phyloP scores from a whole-genome alignment of 2,329 filamentous ascomycete genomes.

The Dothistroma septosporum region DNA sequence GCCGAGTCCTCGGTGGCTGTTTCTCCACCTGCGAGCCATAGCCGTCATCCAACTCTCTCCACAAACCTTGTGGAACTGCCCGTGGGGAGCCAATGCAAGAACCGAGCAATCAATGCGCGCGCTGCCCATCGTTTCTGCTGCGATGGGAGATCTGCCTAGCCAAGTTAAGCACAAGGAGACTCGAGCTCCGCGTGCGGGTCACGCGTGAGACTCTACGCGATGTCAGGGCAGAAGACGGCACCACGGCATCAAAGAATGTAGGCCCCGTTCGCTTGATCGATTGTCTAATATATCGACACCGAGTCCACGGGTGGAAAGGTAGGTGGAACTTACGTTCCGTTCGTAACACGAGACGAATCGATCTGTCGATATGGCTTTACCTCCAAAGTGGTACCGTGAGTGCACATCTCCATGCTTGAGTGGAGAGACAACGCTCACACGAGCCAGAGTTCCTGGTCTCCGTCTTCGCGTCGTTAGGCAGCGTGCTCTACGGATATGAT shows the following conservation, averaged over 20 bases:
- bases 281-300: background rate
- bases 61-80: background rate
- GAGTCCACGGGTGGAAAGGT: background rate
- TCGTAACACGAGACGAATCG: background rate
- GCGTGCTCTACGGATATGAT: constrained; percentile 56
- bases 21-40: background rate
- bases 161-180: background rate
- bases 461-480: constrained; percentile 57
- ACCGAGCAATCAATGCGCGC: background rate
- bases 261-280: background rate
- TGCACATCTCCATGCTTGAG: background rate
- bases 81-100: background rate
- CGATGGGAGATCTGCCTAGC: background rate
- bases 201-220: constrained; percentile 3
- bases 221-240: constrained; percentile 3
- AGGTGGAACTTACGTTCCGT: background rate
- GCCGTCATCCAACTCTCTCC: background rate
- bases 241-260: constrained; percentile 2
- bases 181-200: background rate
- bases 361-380: constrained; percentile 47
- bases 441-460: constrained; percentile 51
- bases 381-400: constrained; percentile 53
- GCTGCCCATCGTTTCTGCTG: background rate
- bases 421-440: background rate
- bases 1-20: background rate